Base-by-base conservation (phyloP, 768 basidiomycete genomes). In the Lanmaoa pseudosensibilis region DNA sequence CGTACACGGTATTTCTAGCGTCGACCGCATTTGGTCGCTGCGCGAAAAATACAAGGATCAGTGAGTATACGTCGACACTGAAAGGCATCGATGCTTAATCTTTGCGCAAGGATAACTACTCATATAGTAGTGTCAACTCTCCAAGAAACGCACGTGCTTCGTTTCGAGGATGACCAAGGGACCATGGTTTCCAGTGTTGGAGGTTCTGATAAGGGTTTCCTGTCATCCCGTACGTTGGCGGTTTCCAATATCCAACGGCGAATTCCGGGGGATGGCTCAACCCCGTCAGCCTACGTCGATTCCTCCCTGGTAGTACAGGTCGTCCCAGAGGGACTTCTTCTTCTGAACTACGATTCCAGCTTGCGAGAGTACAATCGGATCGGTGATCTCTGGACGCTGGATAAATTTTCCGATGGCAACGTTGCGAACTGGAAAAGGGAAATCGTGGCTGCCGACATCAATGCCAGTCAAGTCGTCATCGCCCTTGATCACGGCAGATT, bases 251-350 rank as follows among this genome's bases (percentile, higher is more conserved):
- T 93, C 40, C 69, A 75, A 13, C 69, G 73, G 18, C 63, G 44
- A 53, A 64, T 60, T 44, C 52, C 62, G 38, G 46, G 59, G 40
- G 39, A 57, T 18, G 25, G 62, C 52, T 21, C 55, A 56, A 48
- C 67, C n/a, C 40, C 63, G 30, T 58, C 65, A 10, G 49, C 58
- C 5, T 80, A 80, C 51, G 69, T 65, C 11, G 73, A 82, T 48
- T 84, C 86, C 0, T 68, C 78, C n/a, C 71, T 83, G 5, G 77
- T 87, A 9, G 80, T 92, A 0, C 94, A 95, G 71, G 86, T 94
- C 16, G 90, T 90, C 2, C 72, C 80, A 5, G 74, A 73, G 18
- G 82, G 79, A 6, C 79, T 85, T 6, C 67, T 75, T 21, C 70
- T 91, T 21, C 68, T 90, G 5, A 80, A 87, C 59, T 83, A 79